Evolutionary conservation across 352 stramenopile genomes (phyloP).

Genomic region (Aphanomyces astaci): DNA sequence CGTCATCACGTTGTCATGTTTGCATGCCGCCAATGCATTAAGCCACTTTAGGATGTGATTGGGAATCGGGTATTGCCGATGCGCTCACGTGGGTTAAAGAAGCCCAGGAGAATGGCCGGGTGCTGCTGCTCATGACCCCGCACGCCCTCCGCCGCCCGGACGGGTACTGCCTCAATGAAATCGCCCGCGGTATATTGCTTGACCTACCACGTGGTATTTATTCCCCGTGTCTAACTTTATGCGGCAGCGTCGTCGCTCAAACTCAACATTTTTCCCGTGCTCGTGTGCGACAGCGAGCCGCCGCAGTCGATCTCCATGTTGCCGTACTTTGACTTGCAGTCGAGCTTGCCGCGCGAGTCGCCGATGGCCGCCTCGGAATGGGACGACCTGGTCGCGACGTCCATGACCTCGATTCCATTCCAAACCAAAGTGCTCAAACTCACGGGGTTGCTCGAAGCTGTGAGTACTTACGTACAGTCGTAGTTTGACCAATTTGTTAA

Average conservation of each 20-base stretch:
- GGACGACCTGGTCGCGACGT: slow-evolving; percentile 33
- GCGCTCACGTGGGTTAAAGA: slow-evolving; percentile 62
- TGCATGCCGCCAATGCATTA: not conserved
- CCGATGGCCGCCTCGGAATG: slow-evolving; percentile 38
- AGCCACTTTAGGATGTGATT: slow-evolving; percentile 32
- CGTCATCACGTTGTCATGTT: slow-evolving; percentile 16
- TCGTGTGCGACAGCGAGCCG: slow-evolving; percentile 57
- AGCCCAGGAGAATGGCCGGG: slow-evolving; percentile 54
- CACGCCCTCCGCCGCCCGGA: slow-evolving; percentile 61
- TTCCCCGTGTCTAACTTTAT: not conserved
- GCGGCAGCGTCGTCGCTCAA: slow-evolving; percentile 38
- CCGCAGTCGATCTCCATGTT: slow-evolving; percentile 60
- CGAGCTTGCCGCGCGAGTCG: slow-evolving; percentile 43
- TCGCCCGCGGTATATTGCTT: slow-evolving; percentile 32
- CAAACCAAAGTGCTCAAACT: slow-evolving; percentile 43
- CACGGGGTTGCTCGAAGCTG: slow-evolving; percentile 55
- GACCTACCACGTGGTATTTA: not conserved
- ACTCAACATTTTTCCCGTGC: slow-evolving; percentile 61
- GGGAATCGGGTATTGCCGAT: slow-evolving; percentile 62
- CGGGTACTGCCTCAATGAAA: slow-evolving; percentile 75
- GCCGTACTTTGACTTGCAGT: slow-evolving; percentile 64
- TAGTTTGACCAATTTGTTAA: not conserved
- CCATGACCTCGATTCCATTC: slow-evolving; percentile 35
- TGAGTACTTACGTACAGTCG: slow-evolving; percentile 22
- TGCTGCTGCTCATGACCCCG: slow-evolving; percentile 71